Percentiles rank a stretch among this genome's conserved stretches.
phyloP scores from a whole-genome alignment of 768 basidiomycete genomes.

The Hortiboletus flavorubellus region DNA sequence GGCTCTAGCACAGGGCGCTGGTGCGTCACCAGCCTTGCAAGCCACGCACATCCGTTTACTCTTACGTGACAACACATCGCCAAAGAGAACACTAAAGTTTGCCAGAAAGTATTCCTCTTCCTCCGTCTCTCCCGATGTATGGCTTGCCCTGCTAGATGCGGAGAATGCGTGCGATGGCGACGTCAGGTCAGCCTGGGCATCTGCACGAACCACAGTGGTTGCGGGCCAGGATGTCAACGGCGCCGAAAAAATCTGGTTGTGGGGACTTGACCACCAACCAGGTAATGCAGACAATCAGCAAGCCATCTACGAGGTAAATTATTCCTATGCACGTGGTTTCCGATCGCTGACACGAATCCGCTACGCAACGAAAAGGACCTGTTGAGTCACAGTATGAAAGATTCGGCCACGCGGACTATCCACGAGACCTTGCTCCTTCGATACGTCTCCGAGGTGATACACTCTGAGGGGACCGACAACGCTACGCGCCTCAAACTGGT shows the following conservation, averaged over 20 bases:
- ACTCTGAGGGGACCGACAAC: constrained; percentile 17
- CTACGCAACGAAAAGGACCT: constrained; percentile 33
- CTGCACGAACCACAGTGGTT: constrained; percentile 40
- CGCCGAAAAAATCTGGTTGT: constrained; percentile 47
- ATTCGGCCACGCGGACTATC: constrained; percentile 35
- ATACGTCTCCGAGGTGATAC: constrained; percentile 37
- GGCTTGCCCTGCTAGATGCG: constrained; percentile 49
- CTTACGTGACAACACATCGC: constrained; percentile 20
- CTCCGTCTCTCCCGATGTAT: constrained; percentile 42
- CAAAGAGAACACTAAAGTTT: constrained; percentile 35
- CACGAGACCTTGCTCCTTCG: constrained; percentile 48
- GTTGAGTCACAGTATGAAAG: constrained; percentile 46
- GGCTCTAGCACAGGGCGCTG: constrained; percentile 27
- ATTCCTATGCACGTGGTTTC: background rate
- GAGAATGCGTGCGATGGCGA: constrained; percentile 34
- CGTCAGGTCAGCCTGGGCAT: constrained; percentile 38
- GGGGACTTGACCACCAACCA: constrained; percentile 41
- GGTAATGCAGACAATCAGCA: constrained; percentile 16
- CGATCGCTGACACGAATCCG: background rate
- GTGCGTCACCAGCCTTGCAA: constrained; percentile 30
- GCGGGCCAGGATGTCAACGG: constrained; percentile 21
- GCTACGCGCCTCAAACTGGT: constrained; percentile 28
- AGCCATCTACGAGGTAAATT: constrained; percentile 34
- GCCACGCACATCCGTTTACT: constrained; percentile 38
- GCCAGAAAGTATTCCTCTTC: constrained; percentile 47